Evolutionary conservation across 108 stramenopile genomes (phyloP).

Genomic region (Cylindrotheca fusiformis): DNA sequence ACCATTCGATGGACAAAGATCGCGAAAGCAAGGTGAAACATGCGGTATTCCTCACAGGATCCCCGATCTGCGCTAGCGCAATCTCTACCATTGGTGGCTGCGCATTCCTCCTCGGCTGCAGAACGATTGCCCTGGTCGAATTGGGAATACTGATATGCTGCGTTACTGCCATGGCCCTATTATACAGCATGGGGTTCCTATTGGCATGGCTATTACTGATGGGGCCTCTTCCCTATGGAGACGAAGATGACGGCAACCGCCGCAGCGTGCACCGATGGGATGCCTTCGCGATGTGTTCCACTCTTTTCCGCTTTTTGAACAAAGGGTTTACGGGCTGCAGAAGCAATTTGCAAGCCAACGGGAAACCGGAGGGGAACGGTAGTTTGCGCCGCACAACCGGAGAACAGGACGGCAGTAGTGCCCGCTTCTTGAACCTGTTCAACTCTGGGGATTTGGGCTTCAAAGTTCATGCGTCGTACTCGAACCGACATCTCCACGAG

Average conservation of each 20-base stretch:
- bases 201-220: conserved; percentile 1
- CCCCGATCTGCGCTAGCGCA: conserved; percentile 13
- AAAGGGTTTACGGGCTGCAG: no score
- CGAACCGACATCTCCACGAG: no score
- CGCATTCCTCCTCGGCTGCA: conserved; percentile 12
- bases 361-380: no score
- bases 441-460: no score
- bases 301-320: no score
- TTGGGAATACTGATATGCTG: conserved; percentile 14
- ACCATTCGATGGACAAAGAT: conserved; percentile 3
- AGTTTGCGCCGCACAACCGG: no score
- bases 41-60: conserved; percentile 5
- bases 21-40: conserved; percentile 6
- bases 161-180: conserved; percentile 8
- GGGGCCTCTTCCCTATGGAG: conserved; percentile 5
- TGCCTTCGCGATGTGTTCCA: background rate
- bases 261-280: conserved; percentile 12
- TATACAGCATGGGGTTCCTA: conserved; percentile 11
- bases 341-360: no score
- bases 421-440: no score
- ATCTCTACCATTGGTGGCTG: conserved; percentile 13
- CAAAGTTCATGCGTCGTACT: no score
- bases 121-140: conserved; percentile 9
- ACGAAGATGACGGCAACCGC: background rate
- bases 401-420: no score